phyloP scores from a whole-genome alignment of 129 eudicot genomes.

The Tagetes patula region DNA sequence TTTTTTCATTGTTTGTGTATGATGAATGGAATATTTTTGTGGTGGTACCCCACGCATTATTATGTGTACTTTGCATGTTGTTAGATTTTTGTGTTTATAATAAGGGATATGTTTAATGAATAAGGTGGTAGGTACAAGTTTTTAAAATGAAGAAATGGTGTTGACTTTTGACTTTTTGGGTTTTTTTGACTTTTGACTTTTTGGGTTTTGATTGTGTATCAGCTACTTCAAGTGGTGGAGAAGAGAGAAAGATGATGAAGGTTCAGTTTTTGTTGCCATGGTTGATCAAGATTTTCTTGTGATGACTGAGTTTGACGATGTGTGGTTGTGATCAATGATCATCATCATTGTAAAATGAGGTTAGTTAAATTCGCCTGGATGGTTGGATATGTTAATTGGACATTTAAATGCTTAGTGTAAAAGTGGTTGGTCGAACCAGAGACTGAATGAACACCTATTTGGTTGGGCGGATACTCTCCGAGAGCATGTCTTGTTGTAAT shows the following conservation, averaged over 20 bases:
- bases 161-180: neutral
- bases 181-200: conserved; percentile 14
- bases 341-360: conserved; percentile 6
- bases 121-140: neutral
- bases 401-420: too few species aligned
- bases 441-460: neutral
- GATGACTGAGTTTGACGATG: conserved; percentile 16
- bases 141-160: neutral
- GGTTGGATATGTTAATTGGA: too few species aligned
- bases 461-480: neutral
- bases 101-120: neutral
- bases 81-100: neutral
- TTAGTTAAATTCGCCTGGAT: neutral
- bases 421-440: neutral
- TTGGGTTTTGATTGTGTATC: conserved; percentile 26
- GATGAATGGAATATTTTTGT: neutral
- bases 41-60: neutral
- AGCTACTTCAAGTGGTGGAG: conserved; percentile 26
- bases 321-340: conserved; percentile 18
- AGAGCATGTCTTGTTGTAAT: neutral
- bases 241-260: conserved; percentile 14
- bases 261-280: conserved; percentile 24
- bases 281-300: conserved; percentile 24
- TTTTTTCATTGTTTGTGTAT: neutral
- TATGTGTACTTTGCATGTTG: neutral